Evolutionary conservation across 2,329 filamentous ascomycete species (phyloP), one percentile per base, ranked within the genome.

Genomic region (Fusarium illudens): DNA sequence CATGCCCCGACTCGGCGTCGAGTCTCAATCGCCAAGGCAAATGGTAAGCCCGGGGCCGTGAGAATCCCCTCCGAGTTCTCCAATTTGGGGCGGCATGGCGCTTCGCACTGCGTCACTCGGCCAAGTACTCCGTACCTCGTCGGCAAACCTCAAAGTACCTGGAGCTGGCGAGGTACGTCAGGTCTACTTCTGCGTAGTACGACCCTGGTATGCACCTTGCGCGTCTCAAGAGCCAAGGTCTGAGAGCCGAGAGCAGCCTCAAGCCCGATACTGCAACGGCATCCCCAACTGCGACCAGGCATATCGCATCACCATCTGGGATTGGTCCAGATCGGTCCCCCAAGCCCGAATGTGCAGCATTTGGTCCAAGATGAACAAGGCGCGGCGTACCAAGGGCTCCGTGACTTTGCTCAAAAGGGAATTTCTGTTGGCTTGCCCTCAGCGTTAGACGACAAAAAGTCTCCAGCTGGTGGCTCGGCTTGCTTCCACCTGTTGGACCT

Each of bases 31-130:
- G 58, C 64, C 67, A 70, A 63, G 20, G 25, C 30, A 36, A 30
- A 27, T 22, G 15, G 22, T 27, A 39, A 64, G 59, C 64, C 65
- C 60, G 46, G 60, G 29, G 60, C 58, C 59, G 63, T 58, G 42
- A 36, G 29, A 60, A 27, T 37, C 50, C 25, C 51, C 48, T 50
- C 52, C 37, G 42, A 53, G 15, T 50, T 57, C 56, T 52, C 63
- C 54, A 64, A 54, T 52, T 67, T 62, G 58, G 63, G 61, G 71
- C 69, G 71, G 71, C 71, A 71, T 72, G 71, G 71, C 71, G 71
- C 71, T 73, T 73, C 71, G 46, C 58, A 71, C 67, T 60, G 71
- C 67, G 71, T 73, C 68, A 71, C 68, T 68, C 48, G 60, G 52
- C 62, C 57, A 57, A 30, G 60, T 65, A 58, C 52, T 32, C n/a